phyloP scores from a whole-genome alignment of 2,329 filamentous ascomycete species.

The Claviceps sp. region DNA sequence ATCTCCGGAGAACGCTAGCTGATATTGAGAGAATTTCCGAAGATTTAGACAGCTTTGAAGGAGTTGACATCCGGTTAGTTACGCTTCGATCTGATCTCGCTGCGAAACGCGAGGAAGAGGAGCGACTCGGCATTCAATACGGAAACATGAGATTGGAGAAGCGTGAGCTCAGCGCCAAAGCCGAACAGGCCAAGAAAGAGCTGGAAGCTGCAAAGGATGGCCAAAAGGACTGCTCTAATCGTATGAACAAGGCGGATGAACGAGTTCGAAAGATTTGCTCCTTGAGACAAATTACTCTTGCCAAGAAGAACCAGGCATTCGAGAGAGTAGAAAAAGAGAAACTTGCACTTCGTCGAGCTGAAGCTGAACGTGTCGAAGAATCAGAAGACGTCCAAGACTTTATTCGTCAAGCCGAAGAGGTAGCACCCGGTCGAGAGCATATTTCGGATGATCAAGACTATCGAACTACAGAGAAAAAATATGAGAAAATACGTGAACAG shows the following conservation, averaged over 20 bases:
- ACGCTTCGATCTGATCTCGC: constrained; percentile 43
- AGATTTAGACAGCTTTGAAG: constrained; percentile 52
- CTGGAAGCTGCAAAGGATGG: constrained; percentile 21
- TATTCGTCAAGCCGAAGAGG: constrained; percentile 36
- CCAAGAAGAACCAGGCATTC: constrained; percentile 48
- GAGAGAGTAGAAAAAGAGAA: constrained; percentile 35
- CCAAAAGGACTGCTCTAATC: constrained; percentile 27
- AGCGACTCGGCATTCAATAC: constrained; percentile 41
- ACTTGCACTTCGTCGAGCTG: constrained; percentile 28
- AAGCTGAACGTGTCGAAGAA: constrained; percentile 34
- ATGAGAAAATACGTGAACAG: constrained; percentile 41
- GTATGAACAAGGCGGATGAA: constrained; percentile 40
- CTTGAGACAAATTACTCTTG: constrained; percentile 38
- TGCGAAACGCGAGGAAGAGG: constrained; percentile 34
- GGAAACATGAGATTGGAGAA: constrained; percentile 37
- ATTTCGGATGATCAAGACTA: constrained; percentile 53
- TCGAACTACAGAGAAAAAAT: constrained; percentile 39
- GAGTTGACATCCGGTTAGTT: constrained; percentile 53
- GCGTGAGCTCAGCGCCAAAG: constrained; percentile 29
- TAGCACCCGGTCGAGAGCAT: constrained; percentile 42
- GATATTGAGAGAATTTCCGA: constrained; percentile 36
- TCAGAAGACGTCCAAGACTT: constrained; percentile 37
- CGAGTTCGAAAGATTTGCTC: constrained; percentile 36
- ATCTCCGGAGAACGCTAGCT: constrained; percentile 47
- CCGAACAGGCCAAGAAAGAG: constrained; percentile 26